Conservation (phyloP, 306 rosid species). For the Cicer bijugum region DNA sequence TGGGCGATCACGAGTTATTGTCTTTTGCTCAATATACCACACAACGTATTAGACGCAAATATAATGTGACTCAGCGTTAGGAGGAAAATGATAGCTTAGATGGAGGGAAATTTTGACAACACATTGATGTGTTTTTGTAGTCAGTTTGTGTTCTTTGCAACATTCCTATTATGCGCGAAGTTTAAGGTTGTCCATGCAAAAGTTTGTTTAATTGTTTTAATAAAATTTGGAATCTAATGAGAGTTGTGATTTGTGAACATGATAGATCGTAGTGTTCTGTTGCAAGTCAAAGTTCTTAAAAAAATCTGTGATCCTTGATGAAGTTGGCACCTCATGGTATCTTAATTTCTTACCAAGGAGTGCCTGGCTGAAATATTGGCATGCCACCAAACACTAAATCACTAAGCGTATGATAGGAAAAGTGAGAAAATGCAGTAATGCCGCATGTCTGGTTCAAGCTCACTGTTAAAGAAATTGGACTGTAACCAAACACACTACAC, state of each 20-base stretch:
- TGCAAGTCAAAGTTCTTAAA: constrained; percentile 10
- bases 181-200: constrained; percentile 20
- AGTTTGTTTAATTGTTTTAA: constrained; percentile 14
- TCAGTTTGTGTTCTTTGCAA: constrained; percentile 15
- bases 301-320: constrained; percentile 25
- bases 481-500: too few species aligned
- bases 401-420: too few species aligned
- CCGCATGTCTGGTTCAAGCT: too few species aligned
- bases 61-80: not conserved
- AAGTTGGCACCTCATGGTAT: constrained; percentile 34
- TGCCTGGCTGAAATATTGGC: constrained; percentile 38
- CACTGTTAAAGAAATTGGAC: too few species aligned
- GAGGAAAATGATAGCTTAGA: constrained; percentile 35
- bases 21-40: constrained; percentile 17
- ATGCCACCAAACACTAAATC: constrained; percentile 36
- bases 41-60: constrained; percentile 9
- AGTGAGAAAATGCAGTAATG: too few species aligned
- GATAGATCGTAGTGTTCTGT: not conserved
- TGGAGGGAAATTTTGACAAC: constrained; percentile 28
- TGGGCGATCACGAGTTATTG: not conserved
- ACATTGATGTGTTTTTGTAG: constrained; percentile 9
- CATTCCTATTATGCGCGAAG: constrained; percentile 7
- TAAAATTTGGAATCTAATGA: constrained; percentile 68
- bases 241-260: constrained; percentile 58
- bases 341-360: constrained; percentile 25